A percentile compares a stretch with the other conserved stretches of the same genome.
Evolutionary conservation across 2,329 filamentous ascomycete genomes (phyloP).

Genomic region (Fusarium sp.): DNA sequence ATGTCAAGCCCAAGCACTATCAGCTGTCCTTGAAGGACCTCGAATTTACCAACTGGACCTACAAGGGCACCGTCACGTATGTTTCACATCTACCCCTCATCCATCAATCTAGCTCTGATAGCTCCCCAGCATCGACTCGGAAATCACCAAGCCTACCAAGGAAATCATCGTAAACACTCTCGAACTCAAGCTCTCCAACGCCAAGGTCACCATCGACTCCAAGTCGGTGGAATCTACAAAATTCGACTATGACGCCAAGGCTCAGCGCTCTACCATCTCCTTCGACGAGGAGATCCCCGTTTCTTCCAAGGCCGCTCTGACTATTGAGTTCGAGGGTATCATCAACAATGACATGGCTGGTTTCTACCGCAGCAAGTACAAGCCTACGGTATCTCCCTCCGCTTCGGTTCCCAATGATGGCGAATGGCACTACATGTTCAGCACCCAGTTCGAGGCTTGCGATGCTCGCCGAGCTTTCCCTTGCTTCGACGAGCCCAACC

Average conservation of each 20-base stretch:
- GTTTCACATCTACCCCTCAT: conserved; percentile 45
- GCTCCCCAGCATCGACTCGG: conserved; percentile 76
- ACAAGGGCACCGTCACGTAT: conserved; percentile 82
- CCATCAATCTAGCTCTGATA: conserved; percentile 27
- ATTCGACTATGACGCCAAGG: conserved; percentile 85
- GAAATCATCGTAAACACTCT: conserved; percentile 88
- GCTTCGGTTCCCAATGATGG: conserved; percentile 83
- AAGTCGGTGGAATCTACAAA: conserved; percentile 73
- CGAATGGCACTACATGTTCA: conserved; percentile 82
- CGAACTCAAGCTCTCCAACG: conserved; percentile 81
- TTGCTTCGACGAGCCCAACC: conserved; percentile 97
- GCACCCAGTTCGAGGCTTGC: conserved; percentile 97
- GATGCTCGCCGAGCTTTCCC: conserved; percentile 96
- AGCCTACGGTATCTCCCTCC: conserved; percentile 79
- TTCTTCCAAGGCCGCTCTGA: conserved; percentile 75
- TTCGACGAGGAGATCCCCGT: conserved; percentile 81
- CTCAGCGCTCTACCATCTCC: conserved; percentile 84
- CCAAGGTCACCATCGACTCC: conserved; percentile 72
- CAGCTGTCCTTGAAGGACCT: conserved; percentile 85
- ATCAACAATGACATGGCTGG: conserved; percentile 94
- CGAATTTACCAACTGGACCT: conserved; percentile 81
- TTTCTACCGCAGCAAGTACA: conserved; percentile 96
- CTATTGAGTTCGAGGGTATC: conserved; percentile 82
- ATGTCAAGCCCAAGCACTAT: conserved; percentile 89
- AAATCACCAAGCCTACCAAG: conserved; percentile 79